phyloP scores from a whole-genome alignment of 2,329 filamentous ascomycete genomes.

The Aspergillus sp. region DNA sequence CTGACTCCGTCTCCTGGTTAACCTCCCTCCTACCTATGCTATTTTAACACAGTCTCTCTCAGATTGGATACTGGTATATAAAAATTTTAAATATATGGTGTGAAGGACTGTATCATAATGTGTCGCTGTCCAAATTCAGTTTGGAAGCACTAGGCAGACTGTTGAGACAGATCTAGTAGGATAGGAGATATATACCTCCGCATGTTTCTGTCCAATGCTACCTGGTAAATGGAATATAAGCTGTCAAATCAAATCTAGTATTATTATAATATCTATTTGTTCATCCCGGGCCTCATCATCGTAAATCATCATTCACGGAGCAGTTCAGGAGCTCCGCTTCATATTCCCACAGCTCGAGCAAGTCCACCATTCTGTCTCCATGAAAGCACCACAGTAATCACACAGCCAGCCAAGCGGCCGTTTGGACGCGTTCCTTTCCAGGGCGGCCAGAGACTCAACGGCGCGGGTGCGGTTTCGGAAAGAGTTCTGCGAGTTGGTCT shows the following conservation, averaged over 20 bases:
- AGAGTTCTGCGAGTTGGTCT: constrained; percentile 14
- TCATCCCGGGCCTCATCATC: background rate
- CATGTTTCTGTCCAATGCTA: too few relatives aligned
- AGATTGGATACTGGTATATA: too few relatives aligned
- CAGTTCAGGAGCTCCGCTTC: constrained; percentile 50
- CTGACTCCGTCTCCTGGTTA: too few relatives aligned
- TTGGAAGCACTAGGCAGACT: too few relatives aligned
- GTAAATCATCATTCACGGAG: background rate
- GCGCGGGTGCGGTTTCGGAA: constrained; percentile 31
- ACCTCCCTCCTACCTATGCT: background rate
- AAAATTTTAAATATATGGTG: too few relatives aligned
- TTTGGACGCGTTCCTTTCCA: constrained; percentile 44
- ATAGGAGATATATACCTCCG: too few relatives aligned
- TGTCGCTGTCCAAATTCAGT: too few relatives aligned
- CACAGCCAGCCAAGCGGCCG: constrained; percentile 61
- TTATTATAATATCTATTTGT: background rate
- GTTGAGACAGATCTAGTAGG: too few relatives aligned
- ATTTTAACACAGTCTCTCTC: too few relatives aligned
- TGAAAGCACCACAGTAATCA: constrained; percentile 57
- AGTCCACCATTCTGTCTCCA: constrained; percentile 66
- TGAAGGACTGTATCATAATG: too few relatives aligned
- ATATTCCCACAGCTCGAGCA: constrained; percentile 60
- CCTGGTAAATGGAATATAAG: too few relatives aligned
- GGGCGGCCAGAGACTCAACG: constrained; percentile 36
- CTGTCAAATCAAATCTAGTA: background rate